Evolutionary conservation across 768 basidiomycete genomes (phyloP).

Genomic region (Pulveroboletus sp.): DNA sequence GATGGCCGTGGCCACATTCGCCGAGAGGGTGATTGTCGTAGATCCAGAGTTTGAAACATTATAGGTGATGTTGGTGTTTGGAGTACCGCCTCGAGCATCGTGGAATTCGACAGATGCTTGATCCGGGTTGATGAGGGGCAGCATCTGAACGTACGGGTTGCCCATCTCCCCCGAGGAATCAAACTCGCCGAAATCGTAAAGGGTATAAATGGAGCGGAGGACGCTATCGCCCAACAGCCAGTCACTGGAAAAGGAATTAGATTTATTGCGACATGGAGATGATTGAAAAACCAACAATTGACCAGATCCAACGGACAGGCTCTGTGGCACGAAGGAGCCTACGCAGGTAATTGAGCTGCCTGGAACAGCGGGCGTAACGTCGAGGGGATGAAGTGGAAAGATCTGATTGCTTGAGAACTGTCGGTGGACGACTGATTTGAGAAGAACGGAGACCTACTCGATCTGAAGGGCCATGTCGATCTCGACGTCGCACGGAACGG

Average conservation of each 20-base stretch:
- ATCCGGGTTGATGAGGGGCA: conserved; percentile 66
- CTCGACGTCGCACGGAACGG: conserved; percentile 70
- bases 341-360: conserved; percentile 53
- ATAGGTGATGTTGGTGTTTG: conserved; percentile 69
- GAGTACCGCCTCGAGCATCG: conserved; percentile 57
- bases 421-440: conserved; percentile 11
- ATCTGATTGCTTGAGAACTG: conserved; percentile 55
- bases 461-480: conserved; percentile 80
- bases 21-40: conserved; percentile 51
- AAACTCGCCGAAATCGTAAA: conserved; percentile 86
- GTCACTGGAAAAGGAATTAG: conserved; percentile 47
- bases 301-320: conserved; percentile 52
- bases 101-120: conserved; percentile 73
- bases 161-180: conserved; percentile 63
- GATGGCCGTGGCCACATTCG: conserved; percentile 56
- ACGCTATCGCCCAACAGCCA: conserved; percentile 83
- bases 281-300: conserved; percentile 55
- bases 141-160: conserved; percentile 73
- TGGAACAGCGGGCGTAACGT: conserved; percentile 53
- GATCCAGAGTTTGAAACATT: conserved; percentile 44
- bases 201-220: conserved; percentile 75
- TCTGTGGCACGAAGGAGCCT: conserved; percentile 73
- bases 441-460: conserved; percentile 44
- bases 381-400: conserved; percentile 78
- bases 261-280: background rate